Conservation (phyloP, 257 asterid species). For the Verbascum thapsus region DNA sequence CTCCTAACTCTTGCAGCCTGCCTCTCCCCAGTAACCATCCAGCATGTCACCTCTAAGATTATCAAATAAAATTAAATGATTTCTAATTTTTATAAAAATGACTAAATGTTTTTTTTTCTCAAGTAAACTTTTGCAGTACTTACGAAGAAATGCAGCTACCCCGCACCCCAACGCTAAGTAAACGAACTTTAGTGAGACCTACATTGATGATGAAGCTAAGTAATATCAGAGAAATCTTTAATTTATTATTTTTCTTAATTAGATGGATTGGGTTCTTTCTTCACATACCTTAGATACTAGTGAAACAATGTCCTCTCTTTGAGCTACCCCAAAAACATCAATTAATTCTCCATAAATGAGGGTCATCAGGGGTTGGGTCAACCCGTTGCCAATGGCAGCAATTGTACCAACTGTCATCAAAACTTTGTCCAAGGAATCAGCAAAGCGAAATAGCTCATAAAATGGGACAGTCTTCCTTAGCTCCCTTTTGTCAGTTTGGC, state of each 20-base stretch:
- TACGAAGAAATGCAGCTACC: constrained; percentile 56
- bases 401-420: constrained; percentile 49
- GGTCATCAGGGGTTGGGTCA: constrained; percentile 42
- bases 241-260: background rate
- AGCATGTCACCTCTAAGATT: constrained; percentile 52
- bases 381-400: constrained; percentile 46
- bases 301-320: constrained; percentile 14
- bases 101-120: background rate
- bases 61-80: constrained; percentile 7
- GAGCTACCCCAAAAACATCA: constrained; percentile 36
- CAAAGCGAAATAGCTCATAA: constrained; percentile 43
- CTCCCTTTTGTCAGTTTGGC: constrained; percentile 13
- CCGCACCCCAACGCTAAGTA: constrained; percentile 53
- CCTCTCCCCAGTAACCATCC: constrained; percentile 63
- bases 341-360: constrained; percentile 39
- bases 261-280: background rate
- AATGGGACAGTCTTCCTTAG: constrained; percentile 28
- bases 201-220: constrained; percentile 11
- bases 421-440: constrained; percentile 44
- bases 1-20: constrained; percentile 53
- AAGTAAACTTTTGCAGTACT: constrained; percentile 24
- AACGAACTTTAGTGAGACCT: constrained; percentile 48
- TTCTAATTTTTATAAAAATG: background rate
- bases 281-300: constrained; percentile 41
- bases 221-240: background rate